A percentile compares a stretch with the other conserved stretches of the same genome.
Evolutionary conservation across 2,329 filamentous ascomycete species (phyloP).

Genomic region (Diaporthe caulivora): DNA sequence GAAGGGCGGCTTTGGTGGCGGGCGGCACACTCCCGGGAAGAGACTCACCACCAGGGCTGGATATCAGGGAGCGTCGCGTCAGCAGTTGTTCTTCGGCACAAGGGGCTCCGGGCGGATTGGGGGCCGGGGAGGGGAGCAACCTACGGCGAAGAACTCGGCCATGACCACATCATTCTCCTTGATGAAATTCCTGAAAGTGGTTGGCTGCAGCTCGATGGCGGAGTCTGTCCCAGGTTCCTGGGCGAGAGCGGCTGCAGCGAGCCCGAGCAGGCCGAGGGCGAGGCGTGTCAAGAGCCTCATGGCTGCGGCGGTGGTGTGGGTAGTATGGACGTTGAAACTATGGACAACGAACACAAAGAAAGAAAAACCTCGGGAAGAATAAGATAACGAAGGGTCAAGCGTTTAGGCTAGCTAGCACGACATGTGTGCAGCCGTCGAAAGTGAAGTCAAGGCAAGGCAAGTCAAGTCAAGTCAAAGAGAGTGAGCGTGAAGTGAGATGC

Average conservation of each 20-base stretch:
- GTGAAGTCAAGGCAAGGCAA: background rate
- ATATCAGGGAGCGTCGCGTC: background rate
- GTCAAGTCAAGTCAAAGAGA: background rate
- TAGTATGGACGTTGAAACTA: background rate
- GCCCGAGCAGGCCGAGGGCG: constrained; percentile 62
- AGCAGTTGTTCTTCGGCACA: background rate
- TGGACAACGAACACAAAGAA: background rate
- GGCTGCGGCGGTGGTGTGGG: background rate
- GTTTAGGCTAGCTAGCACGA: constrained; percentile 4
- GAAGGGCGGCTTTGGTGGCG: background rate
- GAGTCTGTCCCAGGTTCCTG: constrained; percentile 69
- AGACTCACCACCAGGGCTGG: constrained; percentile 61
- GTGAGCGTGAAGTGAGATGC: background rate
- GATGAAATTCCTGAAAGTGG: constrained; percentile 88
- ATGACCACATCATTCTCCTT: constrained; percentile 89
- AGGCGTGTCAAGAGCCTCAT: constrained; percentile 53
- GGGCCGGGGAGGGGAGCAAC: background rate
- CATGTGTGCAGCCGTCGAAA: constrained; percentile 16
- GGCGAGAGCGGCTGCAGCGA: constrained; percentile 67
- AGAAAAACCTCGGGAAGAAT: background rate
- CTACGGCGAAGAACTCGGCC: constrained; percentile 75
- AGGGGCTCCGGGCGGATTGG: background rate
- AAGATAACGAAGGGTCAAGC: background rate
- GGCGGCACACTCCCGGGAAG: background rate
- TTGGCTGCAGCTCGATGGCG: constrained; percentile 84